Conservation (phyloP, 371 early-diverging fungal genomes). For the Apophysomyces elegans region DNA sequence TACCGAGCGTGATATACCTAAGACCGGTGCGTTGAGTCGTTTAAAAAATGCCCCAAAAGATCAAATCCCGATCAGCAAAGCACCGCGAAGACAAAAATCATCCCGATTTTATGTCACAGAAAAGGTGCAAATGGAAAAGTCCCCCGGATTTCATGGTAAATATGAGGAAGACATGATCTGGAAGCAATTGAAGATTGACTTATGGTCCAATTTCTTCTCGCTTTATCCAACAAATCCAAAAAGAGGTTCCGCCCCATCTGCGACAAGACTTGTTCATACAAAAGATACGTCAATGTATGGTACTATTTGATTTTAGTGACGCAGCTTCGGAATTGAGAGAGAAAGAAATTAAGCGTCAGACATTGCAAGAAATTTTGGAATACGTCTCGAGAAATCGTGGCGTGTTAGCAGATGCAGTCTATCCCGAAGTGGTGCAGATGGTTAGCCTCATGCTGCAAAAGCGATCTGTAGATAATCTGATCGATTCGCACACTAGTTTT, state of each 20-base stretch:
- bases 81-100: conserved; percentile 82
- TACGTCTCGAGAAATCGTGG: conserved; percentile 85
- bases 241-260: conserved; percentile 74
- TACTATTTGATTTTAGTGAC: conserved; percentile 93
- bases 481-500: conserved; percentile 61
- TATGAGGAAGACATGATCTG: neutral
- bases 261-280: conserved; percentile 81
- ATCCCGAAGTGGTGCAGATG: conserved; percentile 91
- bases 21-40: conserved; percentile 74
- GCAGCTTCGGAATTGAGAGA: conserved; percentile 82
- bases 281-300: conserved; percentile 88
- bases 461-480: neutral
- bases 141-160: conserved; percentile 76
- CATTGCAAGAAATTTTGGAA: conserved; percentile 88
- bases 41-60: conserved; percentile 82
- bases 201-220: neutral
- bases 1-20: conserved; percentile 50
- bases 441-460: conserved; percentile 43
- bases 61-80: conserved; percentile 78
- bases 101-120: conserved; percentile 85
- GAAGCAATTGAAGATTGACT: conserved; percentile 1
- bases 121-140: conserved; percentile 75
- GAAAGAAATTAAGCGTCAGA: conserved; percentile 92
- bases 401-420: conserved; percentile 83
- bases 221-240: neutral